phyloP scores from a whole-genome alignment of 2,329 filamentous ascomycete species.

The Fusarium sp. region DNA sequence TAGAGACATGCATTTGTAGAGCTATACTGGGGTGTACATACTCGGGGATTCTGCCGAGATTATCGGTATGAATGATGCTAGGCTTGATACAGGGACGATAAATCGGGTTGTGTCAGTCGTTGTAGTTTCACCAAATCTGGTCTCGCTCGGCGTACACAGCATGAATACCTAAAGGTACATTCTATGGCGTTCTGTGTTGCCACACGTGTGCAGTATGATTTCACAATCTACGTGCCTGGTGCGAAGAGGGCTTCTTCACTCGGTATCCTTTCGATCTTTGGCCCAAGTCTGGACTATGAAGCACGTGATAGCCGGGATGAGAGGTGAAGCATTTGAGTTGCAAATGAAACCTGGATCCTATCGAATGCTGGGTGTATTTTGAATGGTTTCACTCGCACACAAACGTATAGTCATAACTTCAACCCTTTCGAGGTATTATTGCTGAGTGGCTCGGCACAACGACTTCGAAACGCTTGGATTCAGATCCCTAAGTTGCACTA shows the following conservation, averaged over 20 bases:
- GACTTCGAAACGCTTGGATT: background rate
- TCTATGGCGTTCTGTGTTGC: constrained; percentile 2
- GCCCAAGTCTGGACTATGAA: background rate
- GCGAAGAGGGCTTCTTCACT: background rate
- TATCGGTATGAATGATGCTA: background rate
- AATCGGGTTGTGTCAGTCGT: background rate
- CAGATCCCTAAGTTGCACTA: background rate
- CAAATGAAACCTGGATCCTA: background rate
- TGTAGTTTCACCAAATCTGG: constrained; percentile 18
- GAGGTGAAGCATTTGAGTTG: background rate
- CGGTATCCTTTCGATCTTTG: background rate
- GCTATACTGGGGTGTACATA: background rate
- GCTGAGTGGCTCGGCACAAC: background rate
- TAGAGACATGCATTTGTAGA: background rate
- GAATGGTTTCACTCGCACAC: background rate
- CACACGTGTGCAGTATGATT: constrained; percentile 6
- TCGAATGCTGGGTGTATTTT: background rate
- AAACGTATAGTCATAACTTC: background rate
- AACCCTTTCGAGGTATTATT: too few species aligned
- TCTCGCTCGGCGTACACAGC: constrained; percentile 32
- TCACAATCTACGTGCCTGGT: constrained; percentile 3
- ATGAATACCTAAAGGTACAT: constrained; percentile 22
- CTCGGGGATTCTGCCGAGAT: background rate
- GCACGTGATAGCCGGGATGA: background rate
- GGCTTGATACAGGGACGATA: background rate